Conservation (phyloP, 2,329 filamentous ascomycete genomes). For the Colletotrichum aenigma region DNA sequence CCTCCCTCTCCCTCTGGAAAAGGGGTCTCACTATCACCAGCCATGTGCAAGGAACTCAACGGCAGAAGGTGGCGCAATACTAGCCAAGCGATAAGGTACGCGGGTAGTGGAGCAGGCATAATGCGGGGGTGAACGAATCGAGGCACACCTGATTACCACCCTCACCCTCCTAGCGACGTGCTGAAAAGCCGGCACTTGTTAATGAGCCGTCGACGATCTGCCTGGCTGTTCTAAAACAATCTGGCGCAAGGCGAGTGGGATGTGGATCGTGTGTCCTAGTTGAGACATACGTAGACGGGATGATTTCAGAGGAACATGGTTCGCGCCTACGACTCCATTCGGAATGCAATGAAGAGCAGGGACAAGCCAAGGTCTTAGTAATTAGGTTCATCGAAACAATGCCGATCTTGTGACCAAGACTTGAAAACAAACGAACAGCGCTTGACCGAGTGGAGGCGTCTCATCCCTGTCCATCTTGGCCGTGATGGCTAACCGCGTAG, state of each 20-base stretch:
- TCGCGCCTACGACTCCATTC: neutral
- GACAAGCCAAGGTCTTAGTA: neutral
- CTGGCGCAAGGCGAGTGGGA: neutral
- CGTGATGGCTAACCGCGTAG: neutral
- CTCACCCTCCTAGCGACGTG: neutral
- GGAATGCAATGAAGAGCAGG: neutral
- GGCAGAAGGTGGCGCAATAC: neutral
- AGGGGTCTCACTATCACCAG: neutral
- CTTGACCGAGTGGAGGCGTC: neutral
- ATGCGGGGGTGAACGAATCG: neutral
- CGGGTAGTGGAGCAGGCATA: neutral
- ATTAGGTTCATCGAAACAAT: neutral
- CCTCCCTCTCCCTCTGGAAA: neutral
- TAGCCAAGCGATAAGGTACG: neutral
- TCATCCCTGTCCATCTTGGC: neutral
- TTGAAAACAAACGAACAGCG: neutral
- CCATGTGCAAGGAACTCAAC: neutral
- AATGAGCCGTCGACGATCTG: neutral
- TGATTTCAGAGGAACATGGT: neutral
- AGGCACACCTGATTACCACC: neutral
- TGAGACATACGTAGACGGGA: neutral
- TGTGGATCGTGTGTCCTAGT: neutral
- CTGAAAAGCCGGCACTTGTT: neutral
- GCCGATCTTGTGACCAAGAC: neutral
- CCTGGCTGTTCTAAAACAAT: neutral